Evolutionary conservation across 805 yeast genomes (phyloP).

Genomic region (Pichia ethanolica): DNA sequence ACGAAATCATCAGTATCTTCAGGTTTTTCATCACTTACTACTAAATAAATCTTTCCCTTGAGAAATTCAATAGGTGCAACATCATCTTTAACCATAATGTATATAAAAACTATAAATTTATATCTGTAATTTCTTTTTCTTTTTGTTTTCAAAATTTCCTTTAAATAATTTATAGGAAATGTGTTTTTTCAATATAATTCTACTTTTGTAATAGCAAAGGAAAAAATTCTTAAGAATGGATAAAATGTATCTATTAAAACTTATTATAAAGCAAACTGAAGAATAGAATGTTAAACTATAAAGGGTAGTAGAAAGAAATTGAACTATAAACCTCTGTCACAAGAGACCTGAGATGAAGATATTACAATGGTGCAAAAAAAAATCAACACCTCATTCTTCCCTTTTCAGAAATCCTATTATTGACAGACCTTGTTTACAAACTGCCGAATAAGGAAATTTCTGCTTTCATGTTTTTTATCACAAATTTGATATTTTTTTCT

Average conservation of each 20-base stretch:
- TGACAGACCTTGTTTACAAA: background rate
- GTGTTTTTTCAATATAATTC: background rate
- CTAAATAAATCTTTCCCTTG: conserved; percentile 73
- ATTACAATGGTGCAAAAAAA: no score
- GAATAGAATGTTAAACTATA: no score
- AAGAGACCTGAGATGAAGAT: background rate
- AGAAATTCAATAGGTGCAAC: conserved; percentile 30
- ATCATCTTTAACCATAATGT: conserved; percentile 2
- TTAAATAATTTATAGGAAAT: background rate
- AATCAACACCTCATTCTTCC: background rate
- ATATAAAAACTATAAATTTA: no score
- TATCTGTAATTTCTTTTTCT: background rate
- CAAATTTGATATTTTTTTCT: no score
- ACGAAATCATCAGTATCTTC: conserved; percentile 67
- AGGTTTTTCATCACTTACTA: conserved; percentile 79
- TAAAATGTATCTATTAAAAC: no score
- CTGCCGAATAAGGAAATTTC: no score
- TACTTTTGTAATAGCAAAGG: no score
- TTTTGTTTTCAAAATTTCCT: background rate
- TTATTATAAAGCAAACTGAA: no score
- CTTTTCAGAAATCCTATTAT: background rate
- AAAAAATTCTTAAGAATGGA: no score
- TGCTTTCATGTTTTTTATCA: no score
- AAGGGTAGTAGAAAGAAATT: no score
- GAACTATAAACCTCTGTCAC: background rate